These are phyloP conservation scores for Thuidium tamariscinum DNA, from an alignment of 225 moss, liverwort and hornwort species.

Conservation along the genomic window DNA sequence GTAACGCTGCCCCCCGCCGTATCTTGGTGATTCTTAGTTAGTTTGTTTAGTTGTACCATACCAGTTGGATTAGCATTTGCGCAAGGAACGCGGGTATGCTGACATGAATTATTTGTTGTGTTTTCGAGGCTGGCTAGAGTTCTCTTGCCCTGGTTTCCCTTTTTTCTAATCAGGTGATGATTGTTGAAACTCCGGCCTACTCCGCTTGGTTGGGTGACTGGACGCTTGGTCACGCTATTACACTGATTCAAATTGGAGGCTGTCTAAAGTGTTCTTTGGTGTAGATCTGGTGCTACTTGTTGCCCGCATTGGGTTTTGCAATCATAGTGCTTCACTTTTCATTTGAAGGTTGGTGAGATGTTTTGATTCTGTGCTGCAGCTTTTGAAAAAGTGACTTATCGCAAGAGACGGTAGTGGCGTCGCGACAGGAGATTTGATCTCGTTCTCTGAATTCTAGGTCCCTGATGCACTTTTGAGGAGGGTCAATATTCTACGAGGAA, in stretches of 20 bases:
- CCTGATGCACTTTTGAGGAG: neutral
- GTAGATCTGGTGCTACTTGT: neutral
- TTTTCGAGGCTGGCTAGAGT: neutral
- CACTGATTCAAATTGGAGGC: neutral
- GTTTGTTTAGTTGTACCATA: constrained; percentile 6
- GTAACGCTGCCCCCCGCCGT: neutral
- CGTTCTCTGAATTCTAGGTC: neutral
- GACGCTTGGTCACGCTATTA: neutral
- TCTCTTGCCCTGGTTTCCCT: neutral
- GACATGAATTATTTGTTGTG: neutral
- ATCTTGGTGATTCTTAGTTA: neutral
- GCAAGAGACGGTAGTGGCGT: too few species aligned
- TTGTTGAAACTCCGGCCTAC: neutral
- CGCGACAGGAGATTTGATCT: neutral
- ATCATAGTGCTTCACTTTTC: neutral
- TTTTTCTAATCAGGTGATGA: neutral
- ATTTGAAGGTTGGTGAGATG: neutral
- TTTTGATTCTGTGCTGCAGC: neutral
- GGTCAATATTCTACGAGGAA: too few species aligned
- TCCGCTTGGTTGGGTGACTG: neutral
- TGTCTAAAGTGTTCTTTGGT: neutral
- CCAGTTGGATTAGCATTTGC: neutral
- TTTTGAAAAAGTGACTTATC: neutral
- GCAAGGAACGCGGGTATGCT: neutral
- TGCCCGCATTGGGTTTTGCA: neutral